A percentile compares a stretch with the other conserved stretches of the same genome.
phyloP scores from a whole-genome alignment of 305 asterid species.

The Fraxinus velutina region DNA sequence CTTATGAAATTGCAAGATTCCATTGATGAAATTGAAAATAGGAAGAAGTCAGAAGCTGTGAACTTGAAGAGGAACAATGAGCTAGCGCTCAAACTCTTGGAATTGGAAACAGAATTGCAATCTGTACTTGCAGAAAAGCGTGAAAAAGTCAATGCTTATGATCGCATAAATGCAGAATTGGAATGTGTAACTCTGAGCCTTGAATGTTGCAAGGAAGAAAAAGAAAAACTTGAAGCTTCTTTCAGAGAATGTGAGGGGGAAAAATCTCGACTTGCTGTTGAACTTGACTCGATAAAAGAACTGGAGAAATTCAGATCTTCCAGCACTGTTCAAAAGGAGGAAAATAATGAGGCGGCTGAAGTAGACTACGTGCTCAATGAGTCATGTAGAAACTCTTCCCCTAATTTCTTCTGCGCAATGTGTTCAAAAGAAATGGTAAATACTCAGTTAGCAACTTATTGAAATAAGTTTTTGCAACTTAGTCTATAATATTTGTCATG shows the following conservation, averaged over 20 bases:
- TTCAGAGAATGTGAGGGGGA: constrained; percentile 55
- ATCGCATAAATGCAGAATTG: constrained; percentile 71
- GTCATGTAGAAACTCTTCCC: constrained; percentile 30
- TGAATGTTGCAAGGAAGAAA: constrained; percentile 98
- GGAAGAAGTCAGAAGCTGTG: constrained; percentile 89
- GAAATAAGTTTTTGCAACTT: background rate
- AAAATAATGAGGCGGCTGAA: constrained; percentile 26
- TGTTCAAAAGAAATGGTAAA: constrained; percentile 23
- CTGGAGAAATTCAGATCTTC: constrained; percentile 44
- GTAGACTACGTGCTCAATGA: constrained; percentile 25
- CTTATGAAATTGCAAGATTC: constrained; percentile 88
- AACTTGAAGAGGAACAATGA: constrained; percentile 73
- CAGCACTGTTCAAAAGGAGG: constrained; percentile 32
- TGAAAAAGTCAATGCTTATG: constrained; percentile 65
- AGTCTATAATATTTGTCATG: background rate
- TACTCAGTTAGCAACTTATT: constrained; percentile 39
- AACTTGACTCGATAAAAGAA: constrained; percentile 47
- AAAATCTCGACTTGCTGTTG: constrained; percentile 45
- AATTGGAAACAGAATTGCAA: constrained; percentile 64
- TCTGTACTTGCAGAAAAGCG: constrained; percentile 66
- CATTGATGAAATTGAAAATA: constrained; percentile 70
- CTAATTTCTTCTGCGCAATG: constrained; percentile 28
- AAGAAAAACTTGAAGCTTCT: constrained; percentile 62
- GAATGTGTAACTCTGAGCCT: constrained; percentile 88
- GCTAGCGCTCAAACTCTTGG: constrained; percentile 57